Percentiles rank a stretch among this genome's conserved stretches.
Evolutionary conservation across 345 rosid genomes (phyloP).

Genomic region (Citrus australasica): DNA sequence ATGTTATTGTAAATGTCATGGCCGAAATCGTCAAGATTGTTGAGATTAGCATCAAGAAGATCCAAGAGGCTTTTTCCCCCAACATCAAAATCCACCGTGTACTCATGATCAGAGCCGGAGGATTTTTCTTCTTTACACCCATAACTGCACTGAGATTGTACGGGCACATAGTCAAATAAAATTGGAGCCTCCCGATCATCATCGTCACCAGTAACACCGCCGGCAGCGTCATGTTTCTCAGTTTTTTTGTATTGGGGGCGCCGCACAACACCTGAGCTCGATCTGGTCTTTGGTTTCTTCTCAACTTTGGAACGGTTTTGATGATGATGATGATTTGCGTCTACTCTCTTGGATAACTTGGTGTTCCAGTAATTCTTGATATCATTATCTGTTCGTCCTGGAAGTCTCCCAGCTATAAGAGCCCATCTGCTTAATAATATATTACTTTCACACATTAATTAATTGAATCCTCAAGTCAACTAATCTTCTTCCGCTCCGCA

Average conservation of each 20-base stretch:
- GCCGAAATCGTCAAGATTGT: not conserved
- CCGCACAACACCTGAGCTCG: too few relatives aligned
- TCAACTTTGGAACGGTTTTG: not conserved
- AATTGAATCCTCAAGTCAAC: too few relatives aligned
- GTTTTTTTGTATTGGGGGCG: not conserved
- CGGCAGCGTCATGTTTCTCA: not conserved
- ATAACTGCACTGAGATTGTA: not conserved
- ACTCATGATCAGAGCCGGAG: not conserved
- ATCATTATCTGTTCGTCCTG: conserved; percentile 43
- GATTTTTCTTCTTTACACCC: conserved; percentile 2
- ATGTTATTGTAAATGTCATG: not conserved
- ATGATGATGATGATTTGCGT: not conserved
- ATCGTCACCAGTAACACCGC: not conserved
- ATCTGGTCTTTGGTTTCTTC: not conserved
- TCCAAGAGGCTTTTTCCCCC: conserved; percentile 4
- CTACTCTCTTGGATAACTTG: conserved; percentile 8
- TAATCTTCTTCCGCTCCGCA: too few relatives aligned
- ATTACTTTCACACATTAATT: too few relatives aligned
- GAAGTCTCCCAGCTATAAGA: conserved; percentile 32
- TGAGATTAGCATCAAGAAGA: not conserved
- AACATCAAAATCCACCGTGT: not conserved
- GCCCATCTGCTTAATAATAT: conserved; percentile 17
- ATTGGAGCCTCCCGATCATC: not conserved
- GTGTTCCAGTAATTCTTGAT: conserved; percentile 35
- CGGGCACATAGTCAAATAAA: not conserved